These are phyloP conservation scores for Phytophthora sp. DNA, from an alignment of 352 stramenopile genomes.

Conservation along the genomic window DNA sequence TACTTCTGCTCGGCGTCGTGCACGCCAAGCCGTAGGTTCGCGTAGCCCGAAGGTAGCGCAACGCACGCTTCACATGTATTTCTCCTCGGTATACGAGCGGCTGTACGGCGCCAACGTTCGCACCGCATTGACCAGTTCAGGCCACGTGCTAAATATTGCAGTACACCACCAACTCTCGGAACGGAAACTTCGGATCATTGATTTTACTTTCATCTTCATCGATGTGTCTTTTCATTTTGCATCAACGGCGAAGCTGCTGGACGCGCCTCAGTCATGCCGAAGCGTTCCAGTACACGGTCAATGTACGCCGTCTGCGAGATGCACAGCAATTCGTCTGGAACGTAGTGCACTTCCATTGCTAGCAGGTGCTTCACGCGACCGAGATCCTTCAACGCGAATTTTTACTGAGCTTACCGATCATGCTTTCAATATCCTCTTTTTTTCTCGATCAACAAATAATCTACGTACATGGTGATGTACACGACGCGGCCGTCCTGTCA, in stretches of 20 bases:
- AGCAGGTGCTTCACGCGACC: slow-evolving; percentile 1
- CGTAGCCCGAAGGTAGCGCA: background rate
- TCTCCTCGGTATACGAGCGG: background rate
- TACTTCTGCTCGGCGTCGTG: background rate
- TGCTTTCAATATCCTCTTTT: background rate
- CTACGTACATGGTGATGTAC: background rate
- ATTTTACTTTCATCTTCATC: background rate
- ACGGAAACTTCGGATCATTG: slow-evolving; percentile 1
- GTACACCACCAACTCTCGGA: background rate
- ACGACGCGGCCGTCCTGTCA: background rate
- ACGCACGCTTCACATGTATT: background rate
- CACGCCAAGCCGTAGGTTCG: background rate
- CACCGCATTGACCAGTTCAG: slow-evolving; percentile 2
- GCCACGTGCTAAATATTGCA: slow-evolving; percentile 8
- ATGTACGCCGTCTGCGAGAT: slow-evolving; percentile 12
- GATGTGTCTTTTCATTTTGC: slow-evolving; percentile 8
- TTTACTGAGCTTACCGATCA: background rate
- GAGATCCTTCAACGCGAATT: slow-evolving; percentile 9
- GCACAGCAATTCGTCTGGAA: background rate
- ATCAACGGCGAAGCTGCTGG: background rate
- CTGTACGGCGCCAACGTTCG: background rate
- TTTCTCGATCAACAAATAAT: background rate
- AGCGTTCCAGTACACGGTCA: too few relatives aligned
- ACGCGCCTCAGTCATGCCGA: background rate
- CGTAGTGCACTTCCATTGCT: slow-evolving; percentile 5